These are phyloP conservation scores for Septoria petroselini DNA, from an alignment of 2,329 filamentous ascomycete genomes.

Conservation along the genomic window DNA sequence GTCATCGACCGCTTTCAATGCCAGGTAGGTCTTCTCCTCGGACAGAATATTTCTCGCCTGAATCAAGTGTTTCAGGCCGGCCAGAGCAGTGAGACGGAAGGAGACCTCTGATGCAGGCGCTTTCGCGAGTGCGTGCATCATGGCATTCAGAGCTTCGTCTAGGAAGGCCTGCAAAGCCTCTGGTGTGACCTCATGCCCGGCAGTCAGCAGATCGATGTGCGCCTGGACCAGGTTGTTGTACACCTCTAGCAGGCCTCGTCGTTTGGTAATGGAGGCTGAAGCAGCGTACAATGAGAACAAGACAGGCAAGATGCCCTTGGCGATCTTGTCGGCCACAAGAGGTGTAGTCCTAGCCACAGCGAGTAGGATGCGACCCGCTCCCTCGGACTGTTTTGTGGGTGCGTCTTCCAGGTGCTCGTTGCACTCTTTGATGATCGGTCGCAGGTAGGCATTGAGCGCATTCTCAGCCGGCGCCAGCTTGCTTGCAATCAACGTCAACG, in stretches of 20 bases:
- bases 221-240: constrained; percentile 57
- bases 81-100: constrained; percentile 47
- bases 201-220: constrained; percentile 50
- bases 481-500: constrained; percentile 54
- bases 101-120: constrained; percentile 50
- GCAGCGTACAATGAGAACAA: constrained; percentile 60
- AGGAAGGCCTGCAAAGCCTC: constrained; percentile 44
- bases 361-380: constrained; percentile 59
- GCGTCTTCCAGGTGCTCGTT: constrained; percentile 66
- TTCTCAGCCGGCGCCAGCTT: constrained; percentile 53
- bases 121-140: constrained; percentile 44
- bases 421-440: constrained; percentile 63
- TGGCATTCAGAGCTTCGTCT: constrained; percentile 43
- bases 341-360: constrained; percentile 56
- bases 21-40: constrained; percentile 45
- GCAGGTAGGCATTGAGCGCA: constrained; percentile 54
- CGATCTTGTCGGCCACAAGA: constrained; percentile 54
- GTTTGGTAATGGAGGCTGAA: constrained; percentile 60
- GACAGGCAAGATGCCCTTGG: constrained; percentile 56
- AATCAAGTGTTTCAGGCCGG: constrained; percentile 45
- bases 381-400: constrained; percentile 65
- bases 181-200: constrained; percentile 39
- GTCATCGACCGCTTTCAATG: constrained; percentile 60
- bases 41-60: constrained; percentile 43
- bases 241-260: constrained; percentile 61